Evolutionary conservation across 305 asterid species (phyloP).

Genomic region (Coffea humblotiana): DNA sequence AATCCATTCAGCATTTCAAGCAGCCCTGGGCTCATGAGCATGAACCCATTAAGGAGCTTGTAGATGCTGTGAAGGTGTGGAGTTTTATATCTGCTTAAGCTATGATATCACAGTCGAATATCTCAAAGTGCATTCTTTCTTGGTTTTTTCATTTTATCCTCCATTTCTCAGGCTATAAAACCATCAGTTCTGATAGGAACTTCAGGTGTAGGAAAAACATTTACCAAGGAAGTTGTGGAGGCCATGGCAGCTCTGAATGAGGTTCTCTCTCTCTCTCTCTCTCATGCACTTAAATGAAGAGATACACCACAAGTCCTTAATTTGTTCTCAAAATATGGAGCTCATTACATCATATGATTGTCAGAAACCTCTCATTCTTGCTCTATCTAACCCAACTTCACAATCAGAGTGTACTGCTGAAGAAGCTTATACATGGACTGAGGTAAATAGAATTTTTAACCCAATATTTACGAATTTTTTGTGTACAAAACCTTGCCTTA

Average conservation of each 20-base stretch:
- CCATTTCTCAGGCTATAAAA: conserved; percentile 60
- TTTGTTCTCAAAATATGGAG: conserved; percentile 2
- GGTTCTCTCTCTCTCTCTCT: conserved; percentile 28
- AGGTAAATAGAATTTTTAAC: conserved; percentile 52
- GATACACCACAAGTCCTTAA: neutral
- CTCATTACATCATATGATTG: conserved; percentile 11
- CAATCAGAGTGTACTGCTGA: conserved; percentile 99
- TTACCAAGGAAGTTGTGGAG: conserved; percentile 86
- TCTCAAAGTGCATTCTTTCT: neutral
- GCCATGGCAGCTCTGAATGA: conserved; percentile 77
- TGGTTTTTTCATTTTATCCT: neutral
- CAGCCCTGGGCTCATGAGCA: conserved; percentile 97
- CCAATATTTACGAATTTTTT: conserved; percentile 38
- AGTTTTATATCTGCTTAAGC: conserved; percentile 31
- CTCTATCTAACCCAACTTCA: conserved; percentile 98
- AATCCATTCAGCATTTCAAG: conserved; percentile 94
- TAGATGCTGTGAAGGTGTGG: conserved; percentile 83
- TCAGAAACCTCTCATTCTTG: conserved; percentile 94
- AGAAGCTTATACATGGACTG: conserved; percentile 96
- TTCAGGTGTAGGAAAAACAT: conserved; percentile 92
- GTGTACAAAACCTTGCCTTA: neutral
- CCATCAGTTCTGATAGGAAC: conserved; percentile 95
- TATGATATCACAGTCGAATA: conserved; percentile 7
- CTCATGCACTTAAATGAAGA: neutral
- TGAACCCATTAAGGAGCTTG: conserved; percentile 66